phyloP scores from a whole-genome alignment of 805 yeast genomes.

The Jamesozyma rosinii region DNA sequence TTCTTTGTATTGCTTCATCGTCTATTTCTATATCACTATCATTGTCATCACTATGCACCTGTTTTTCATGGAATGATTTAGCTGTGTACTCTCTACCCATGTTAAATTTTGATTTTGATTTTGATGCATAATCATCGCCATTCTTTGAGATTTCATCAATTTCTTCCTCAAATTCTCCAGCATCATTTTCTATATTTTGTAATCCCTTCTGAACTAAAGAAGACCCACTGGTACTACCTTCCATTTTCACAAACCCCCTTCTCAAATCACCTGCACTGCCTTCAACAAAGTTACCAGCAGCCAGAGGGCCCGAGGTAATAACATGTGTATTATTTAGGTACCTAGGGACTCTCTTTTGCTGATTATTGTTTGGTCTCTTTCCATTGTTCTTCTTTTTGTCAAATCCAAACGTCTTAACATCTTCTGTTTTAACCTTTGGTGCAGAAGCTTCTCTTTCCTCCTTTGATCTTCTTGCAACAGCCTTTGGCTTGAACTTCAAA shows the following conservation, averaged over 20 bases:
- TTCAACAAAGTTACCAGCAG: slow-evolving; percentile 43
- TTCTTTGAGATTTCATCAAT: slow-evolving; percentile 25
- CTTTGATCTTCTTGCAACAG: slow-evolving; percentile 71
- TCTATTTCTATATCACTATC: slow-evolving; percentile 17
- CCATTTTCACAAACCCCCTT: slow-evolving; percentile 20
- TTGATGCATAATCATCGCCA: slow-evolving; percentile 29
- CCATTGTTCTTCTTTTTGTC: slow-evolving; percentile 12
- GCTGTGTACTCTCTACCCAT: slow-evolving; percentile 54
- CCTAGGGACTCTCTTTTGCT: slow-evolving; percentile 23
- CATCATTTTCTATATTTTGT: slow-evolving; percentile 20
- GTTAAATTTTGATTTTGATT: slow-evolving; percentile 38
- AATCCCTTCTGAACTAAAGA: slow-evolving; percentile 21
- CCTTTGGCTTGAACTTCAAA: slow-evolving; percentile 76
- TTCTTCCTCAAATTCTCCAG: slow-evolving; percentile 33
- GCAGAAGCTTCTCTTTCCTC: slow-evolving; percentile 78
- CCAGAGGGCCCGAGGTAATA: slow-evolving; percentile 64
- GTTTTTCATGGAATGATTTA: slow-evolving; percentile 24
- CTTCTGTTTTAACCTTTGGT: slow-evolving; percentile 38
- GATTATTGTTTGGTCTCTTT: slow-evolving; percentile 11
- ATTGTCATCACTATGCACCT: slow-evolving; percentile 12
- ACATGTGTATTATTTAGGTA: slow-evolving; percentile 42
- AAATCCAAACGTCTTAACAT: slow-evolving; percentile 5
- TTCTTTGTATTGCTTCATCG: slow-evolving; percentile 21
- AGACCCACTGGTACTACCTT: slow-evolving; percentile 4
- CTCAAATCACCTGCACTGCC: slow-evolving; percentile 17